Base-by-base conservation (phyloP, 345 rosid species). In the Laguncularia racemosa region DNA sequence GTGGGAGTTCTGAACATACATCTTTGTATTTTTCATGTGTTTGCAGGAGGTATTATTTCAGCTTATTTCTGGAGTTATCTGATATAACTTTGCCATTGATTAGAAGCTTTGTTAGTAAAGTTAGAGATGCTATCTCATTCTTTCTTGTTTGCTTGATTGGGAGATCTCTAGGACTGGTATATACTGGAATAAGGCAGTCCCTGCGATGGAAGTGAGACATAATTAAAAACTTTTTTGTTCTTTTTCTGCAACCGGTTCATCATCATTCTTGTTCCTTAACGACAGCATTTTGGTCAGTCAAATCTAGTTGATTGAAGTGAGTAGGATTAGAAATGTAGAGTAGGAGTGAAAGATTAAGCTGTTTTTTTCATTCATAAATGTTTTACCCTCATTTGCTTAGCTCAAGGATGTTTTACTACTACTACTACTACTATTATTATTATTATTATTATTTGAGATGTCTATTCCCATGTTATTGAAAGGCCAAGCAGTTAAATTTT, bases 151-250 rank as follows among this genome's bases (percentile, higher is more conserved):
- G 88, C 67, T 76, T 92, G 82, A 86, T 86, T 52, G 95, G 96
- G 75, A 83, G 95, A 73, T 86, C 97, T 21, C 65, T 82, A 61
- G 95, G 96, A 58, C 91, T 86, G 64, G 82, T 89, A 74, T 89
- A 84, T 68, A 84, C 95, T 5, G 96, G 96, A 62, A 84, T 92
- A 61, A 80, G 98, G 75, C 96, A 89, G 76, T 83, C 98, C 50
- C 78, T 89, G 45, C 63, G 84, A 52, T 92, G 96, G 98, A 92
- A 89, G 73, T 86, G 76, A 84, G 71, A 52, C 74, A 51, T 49
- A 2, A 20, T 48, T 58, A 17, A 1, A 23, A 50, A 26, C 10
- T 46, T 20, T 47, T 44, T 46, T 10, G 20, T 57, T 46, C 5
- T 43, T 46, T 57, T 19, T 18, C 45, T 17, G 16, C 0, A 11